phyloP scores from a whole-genome alignment of 2,329 filamentous ascomycete genomes.

The Fusarium sp. region DNA sequence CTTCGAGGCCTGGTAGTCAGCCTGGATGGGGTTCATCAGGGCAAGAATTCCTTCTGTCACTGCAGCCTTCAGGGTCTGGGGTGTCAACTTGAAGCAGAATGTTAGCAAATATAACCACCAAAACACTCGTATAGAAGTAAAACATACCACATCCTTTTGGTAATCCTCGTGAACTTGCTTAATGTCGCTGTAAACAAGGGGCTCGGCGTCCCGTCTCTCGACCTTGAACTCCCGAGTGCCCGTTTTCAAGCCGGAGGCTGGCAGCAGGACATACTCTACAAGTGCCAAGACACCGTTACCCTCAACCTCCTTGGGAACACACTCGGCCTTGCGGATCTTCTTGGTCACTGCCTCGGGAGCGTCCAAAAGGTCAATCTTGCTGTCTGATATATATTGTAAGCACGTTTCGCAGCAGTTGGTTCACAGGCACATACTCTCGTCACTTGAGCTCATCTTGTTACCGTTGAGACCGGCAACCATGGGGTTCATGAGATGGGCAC shows the following conservation, averaged over 20 bases:
- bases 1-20: slow-evolving; percentile 73
- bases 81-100: slow-evolving; percentile 68
- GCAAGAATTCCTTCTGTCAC: slow-evolving; percentile 78
- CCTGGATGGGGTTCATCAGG: slow-evolving; percentile 82
- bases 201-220: slow-evolving; percentile 75
- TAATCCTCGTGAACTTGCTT: slow-evolving; percentile 84
- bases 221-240: slow-evolving; percentile 75
- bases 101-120: not conserved
- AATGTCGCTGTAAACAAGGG: slow-evolving; percentile 83
- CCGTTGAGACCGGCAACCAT: slow-evolving; percentile 90
- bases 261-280: slow-evolving; percentile 87
- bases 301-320: slow-evolving; percentile 79
- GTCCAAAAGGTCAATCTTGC: slow-evolving; percentile 95
- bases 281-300: slow-evolving; percentile 90
- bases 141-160: slow-evolving; percentile 75
- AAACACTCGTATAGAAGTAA: fast-evolving
- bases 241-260: slow-evolving; percentile 72
- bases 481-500: slow-evolving; percentile 64
- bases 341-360: slow-evolving; percentile 76
- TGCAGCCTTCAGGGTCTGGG: slow-evolving; percentile 88
- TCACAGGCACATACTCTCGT: slow-evolving; percentile 61
- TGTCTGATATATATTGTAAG: slow-evolving; percentile 61
- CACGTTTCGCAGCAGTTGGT: not conserved
- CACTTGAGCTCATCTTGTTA: slow-evolving; percentile 87
- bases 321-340: slow-evolving; percentile 88